Percentiles rank a stretch among this genome's conserved stretches.
These are phyloP conservation scores for Volvox reticuliferus DNA, from an alignment of 139 green algal genomes.

Conservation along the genomic window DNA sequence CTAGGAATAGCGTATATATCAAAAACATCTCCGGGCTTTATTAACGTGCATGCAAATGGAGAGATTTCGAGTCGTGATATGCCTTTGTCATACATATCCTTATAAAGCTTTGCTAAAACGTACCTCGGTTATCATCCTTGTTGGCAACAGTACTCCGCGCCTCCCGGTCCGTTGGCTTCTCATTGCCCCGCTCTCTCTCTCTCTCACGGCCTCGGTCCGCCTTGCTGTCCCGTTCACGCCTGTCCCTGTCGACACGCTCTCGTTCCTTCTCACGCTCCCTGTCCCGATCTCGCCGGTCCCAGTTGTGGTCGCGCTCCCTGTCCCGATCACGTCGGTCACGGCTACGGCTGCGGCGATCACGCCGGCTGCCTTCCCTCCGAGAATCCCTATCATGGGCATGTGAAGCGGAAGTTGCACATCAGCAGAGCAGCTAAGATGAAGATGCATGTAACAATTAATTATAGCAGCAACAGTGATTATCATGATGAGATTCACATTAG, in stretches of 20 bases:
- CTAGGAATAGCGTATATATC: conserved; percentile 55
- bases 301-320: background rate
- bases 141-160: background rate
- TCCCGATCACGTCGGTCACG: conserved; percentile 21
- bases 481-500: too few relatives aligned
- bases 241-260: conserved; percentile 7
- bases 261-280: conserved; percentile 1
- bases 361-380: background rate
- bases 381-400: background rate
- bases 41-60: background rate
- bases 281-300: conserved; percentile 1
- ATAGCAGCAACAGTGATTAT: too few relatives aligned
- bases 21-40: conserved; percentile 20
- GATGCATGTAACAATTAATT: too few relatives aligned
- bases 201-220: conserved; percentile 24
- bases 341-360: conserved; percentile 23
- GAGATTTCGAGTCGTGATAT: too few relatives aligned
- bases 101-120: background rate
- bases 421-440: too few relatives aligned
- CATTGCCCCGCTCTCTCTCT: conserved; percentile 4
- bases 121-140: background rate
- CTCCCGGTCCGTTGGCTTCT: background rate
- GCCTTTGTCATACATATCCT: too few relatives aligned
- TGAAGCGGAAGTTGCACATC: too few relatives aligned
- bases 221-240: conserved; percentile 4